phyloP scores from a whole-genome alignment of 1,284 basidiomycete species.

The Ganoderma boninense region DNA sequence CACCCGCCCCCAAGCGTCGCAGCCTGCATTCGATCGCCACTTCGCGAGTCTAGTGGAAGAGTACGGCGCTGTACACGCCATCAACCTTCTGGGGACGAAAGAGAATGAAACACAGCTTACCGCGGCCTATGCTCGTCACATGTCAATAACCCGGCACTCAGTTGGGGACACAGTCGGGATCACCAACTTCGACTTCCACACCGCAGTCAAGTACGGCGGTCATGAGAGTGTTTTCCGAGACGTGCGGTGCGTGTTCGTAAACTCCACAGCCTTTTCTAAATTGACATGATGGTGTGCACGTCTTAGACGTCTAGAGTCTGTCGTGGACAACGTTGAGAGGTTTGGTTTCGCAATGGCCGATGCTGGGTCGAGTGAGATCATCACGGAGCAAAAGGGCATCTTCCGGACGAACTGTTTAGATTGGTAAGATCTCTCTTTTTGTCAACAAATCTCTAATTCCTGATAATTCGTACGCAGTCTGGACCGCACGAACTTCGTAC shows the following conservation, averaged over 20 bases:
- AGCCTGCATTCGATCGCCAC: conserved; percentile 96
- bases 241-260: conserved; percentile 58
- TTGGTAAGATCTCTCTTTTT: conserved; percentile 65
- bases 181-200: conserved; percentile 96
- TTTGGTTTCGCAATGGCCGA: conserved; percentile 91
- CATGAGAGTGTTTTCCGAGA: conserved; percentile 89
- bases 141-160: conserved; percentile 66
- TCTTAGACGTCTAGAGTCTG: conserved; percentile 63
- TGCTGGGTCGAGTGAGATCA: conserved; percentile 65
- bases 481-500: conserved; percentile 98
- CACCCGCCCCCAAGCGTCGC: conserved; percentile 93
- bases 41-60: conserved; percentile 87
- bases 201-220: conserved; percentile 81
- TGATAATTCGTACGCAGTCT: conserved; percentile 59
- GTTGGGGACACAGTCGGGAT: conserved; percentile 72
- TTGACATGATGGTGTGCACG: background rate
- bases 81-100: conserved; percentile 89
- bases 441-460: background rate
- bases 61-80: conserved; percentile 83
- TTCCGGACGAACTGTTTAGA: conserved; percentile 97
- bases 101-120: conserved; percentile 93
- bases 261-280: background rate
- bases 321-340: conserved; percentile 74
- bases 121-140: conserved; percentile 81
- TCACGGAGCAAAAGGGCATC: conserved; percentile 88